Evolutionary conservation across 441 rosid genomes (phyloP), one percentile per base, ranked within the genome.

Genomic region (Arabidopsis hybrid): DNA sequence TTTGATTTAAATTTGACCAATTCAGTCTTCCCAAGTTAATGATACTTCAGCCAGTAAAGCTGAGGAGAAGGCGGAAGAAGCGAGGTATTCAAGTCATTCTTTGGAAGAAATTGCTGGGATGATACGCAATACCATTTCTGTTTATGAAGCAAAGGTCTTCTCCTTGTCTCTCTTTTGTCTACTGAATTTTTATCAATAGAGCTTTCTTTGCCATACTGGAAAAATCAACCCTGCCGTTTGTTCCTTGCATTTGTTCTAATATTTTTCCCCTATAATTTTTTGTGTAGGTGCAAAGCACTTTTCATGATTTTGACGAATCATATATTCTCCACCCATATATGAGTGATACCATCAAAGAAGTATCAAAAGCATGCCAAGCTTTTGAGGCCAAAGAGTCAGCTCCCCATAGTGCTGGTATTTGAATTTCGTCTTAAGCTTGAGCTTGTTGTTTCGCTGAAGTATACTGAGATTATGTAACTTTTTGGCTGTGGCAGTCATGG

Each of bases 71-170:
- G 74, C 76, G 69, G 91, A 87, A 74, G 95, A 92, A 77, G 91
- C 89, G 67, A 90, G 87, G 83, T 89, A 87, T 84, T 86, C 91
- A 5, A 73, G 78, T 79, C 99, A 95, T 89, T 91, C 97, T 67
- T 86, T 95, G 45, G 99, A 92, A 80, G 99, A 92, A 87, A 97
- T 95, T 81, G 88, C 93, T 71, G 91, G 81, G 53, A 89, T 95
- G 97, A 84, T 95, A 77, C 84, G 91, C 52, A 77, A 82, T 77
- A 92, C 97, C 16, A 81, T 95, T 80, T 85, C 96, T 82, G 88
- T 87, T 31, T 95, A 91, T 81, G 99, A 91, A 88, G 83, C 71
- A 65, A 92, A 94, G 99, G 97, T 92, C 64, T 2, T 47, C n/a
- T 47, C 10, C 45, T 60, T 56, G 18, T 8, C 46, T 69, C 4